Percentiles rank a stretch among this genome's conserved stretches.
phyloP scores from a whole-genome alignment of 2,329 filamentous ascomycete genomes.

The Zymoseptoria pseudotritici region DNA sequence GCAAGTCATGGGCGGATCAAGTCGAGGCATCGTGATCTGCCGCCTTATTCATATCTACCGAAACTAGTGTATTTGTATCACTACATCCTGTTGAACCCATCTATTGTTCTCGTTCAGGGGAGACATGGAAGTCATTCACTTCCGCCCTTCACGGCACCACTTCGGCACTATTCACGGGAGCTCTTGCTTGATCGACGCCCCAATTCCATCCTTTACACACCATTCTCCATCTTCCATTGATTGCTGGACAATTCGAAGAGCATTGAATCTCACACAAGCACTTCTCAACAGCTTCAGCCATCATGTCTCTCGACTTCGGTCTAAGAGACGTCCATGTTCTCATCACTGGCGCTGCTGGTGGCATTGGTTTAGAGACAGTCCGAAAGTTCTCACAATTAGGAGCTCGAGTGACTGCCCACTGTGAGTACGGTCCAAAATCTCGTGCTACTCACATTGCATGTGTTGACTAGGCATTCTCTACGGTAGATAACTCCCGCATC shows the following conservation, averaged over 20 bases:
- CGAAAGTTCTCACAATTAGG: slow-evolving; percentile 28
- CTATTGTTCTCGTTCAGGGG: not conserved
- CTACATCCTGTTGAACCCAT: not conserved
- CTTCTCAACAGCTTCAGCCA: not conserved
- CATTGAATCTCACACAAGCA: not conserved
- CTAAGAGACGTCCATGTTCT: slow-evolving; percentile 27
- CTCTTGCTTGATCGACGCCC: not conserved
- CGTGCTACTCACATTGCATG: too few species aligned
- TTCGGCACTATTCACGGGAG: not conserved
- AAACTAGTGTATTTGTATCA: not conserved
- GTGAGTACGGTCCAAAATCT: slow-evolving; percentile 6
- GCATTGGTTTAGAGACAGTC: slow-evolving; percentile 31
- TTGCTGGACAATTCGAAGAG: too few species aligned
- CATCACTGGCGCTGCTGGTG: slow-evolving; percentile 28
- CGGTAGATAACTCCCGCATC: slow-evolving; percentile 1
- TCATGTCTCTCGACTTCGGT: slow-evolving; percentile 27
- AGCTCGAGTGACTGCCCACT: slow-evolving; percentile 36
- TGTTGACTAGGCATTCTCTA: slow-evolving; percentile 5
- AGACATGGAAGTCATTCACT: not conserved
- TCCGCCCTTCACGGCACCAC: not conserved
- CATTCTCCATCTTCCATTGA: too few species aligned
- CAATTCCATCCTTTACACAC: not conserved
- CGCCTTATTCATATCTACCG: not conserved
- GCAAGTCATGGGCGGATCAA: slow-evolving; percentile 41
- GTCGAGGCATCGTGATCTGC: slow-evolving; percentile 27